Conservation (phyloP, 805 yeast genomes). For the Yamadazyma tumulicola region DNA sequence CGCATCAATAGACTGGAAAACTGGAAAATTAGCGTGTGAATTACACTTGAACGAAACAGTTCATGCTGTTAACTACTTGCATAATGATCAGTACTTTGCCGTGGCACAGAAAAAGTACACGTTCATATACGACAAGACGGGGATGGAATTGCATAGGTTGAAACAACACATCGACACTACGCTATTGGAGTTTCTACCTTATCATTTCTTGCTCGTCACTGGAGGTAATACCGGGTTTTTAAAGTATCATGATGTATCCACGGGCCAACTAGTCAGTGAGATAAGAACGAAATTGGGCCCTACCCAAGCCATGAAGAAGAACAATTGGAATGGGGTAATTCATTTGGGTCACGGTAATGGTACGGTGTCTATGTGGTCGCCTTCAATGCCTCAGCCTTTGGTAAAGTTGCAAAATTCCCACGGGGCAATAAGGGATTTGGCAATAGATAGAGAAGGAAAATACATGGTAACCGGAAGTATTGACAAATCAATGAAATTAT, state of each 20-base stretch:
- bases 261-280: constrained; percentile 84
- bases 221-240: constrained; percentile 88
- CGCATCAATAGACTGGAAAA: constrained; percentile 94
- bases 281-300: constrained; percentile 87
- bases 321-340: constrained; percentile 94
- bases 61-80: constrained; percentile 84
- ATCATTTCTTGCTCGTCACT: constrained; percentile 81
- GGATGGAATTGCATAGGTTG: constrained; percentile 87
- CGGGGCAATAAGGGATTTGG: constrained; percentile 84
- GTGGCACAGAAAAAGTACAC: constrained; percentile 96
- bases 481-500: constrained; percentile 78
- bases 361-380: constrained; percentile 90
- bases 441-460: constrained; percentile 86
- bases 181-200: constrained; percentile 82
- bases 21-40: constrained; percentile 78
- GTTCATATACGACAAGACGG: constrained; percentile 86
- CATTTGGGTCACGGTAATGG: constrained; percentile 94
- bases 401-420: constrained; percentile 76
- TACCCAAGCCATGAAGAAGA: constrained; percentile 80
- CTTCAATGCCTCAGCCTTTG: constrained; percentile 78
- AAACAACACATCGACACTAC: constrained; percentile 88
- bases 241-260: constrained; percentile 92
- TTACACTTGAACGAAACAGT: constrained; percentile 84
- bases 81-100: constrained; percentile 91
- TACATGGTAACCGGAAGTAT: constrained; percentile 94